Percentiles rank a stretch among this genome's conserved stretches.
These are phyloP conservation scores for Serpula lacrymans DNA, from an alignment of 768 basidiomycete species.

Conservation along the genomic window DNA sequence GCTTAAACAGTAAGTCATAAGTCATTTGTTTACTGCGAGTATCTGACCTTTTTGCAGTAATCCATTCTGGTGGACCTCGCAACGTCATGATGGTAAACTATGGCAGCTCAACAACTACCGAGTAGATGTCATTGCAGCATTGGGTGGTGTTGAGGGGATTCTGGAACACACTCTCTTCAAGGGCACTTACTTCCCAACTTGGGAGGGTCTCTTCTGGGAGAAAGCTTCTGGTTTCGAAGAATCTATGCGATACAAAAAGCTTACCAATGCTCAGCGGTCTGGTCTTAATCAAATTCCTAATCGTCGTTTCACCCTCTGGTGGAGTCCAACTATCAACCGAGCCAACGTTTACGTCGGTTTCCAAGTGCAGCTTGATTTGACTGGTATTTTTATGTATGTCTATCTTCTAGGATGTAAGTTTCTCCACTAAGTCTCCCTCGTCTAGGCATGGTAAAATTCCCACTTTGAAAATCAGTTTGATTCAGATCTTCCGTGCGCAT, in stretches of 20 bases:
- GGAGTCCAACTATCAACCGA: slow-evolving; percentile 98
- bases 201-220: slow-evolving; percentile 99
- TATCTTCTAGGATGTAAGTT: not conserved
- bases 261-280: slow-evolving; percentile 97
- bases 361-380: slow-evolving; percentile 98
- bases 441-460: slow-evolving; percentile 95
- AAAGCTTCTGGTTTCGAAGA: slow-evolving; percentile 97
- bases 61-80: slow-evolving; percentile 99
- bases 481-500: slow-evolving; percentile 99
- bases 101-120: slow-evolving; percentile 99
- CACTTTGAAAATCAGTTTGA: slow-evolving; percentile 96
- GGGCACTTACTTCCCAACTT: slow-evolving; percentile 96
- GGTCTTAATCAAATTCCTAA: slow-evolving; percentile 98
- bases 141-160: slow-evolving; percentile 95
- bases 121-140: slow-evolving; percentile 96
- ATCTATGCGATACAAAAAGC: slow-evolving; percentile 92
- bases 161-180: slow-evolving; percentile 97
- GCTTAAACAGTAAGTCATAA: slow-evolving; percentile 70
- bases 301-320: slow-evolving; percentile 98
- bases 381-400: slow-evolving; percentile 87
- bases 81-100: slow-evolving; percentile 92
- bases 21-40: slow-evolving; percentile 21
- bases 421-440: slow-evolving; percentile 7
- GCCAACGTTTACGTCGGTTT: slow-evolving; percentile 99
- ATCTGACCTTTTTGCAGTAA: slow-evolving; percentile 47